Conservation (phyloP, 768 basidiomycete genomes). For the Tricholoma hemisulphureum region DNA sequence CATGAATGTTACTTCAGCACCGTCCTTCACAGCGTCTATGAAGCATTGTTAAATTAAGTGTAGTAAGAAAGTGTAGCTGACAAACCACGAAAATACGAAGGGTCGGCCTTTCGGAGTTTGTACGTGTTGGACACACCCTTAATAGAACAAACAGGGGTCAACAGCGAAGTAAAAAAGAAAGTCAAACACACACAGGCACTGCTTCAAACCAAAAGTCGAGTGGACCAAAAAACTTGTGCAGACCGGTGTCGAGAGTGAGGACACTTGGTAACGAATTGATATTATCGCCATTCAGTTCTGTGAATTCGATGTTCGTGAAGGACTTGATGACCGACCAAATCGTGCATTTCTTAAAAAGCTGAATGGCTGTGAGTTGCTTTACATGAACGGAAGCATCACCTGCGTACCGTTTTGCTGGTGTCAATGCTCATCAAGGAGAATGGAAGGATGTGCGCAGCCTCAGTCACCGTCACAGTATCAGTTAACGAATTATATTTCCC, state of each 20-base stretch:
- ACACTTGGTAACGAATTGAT: not conserved
- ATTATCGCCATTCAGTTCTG: not conserved
- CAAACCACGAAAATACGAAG: not conserved
- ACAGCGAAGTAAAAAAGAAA: not conserved
- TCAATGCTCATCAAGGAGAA: not conserved
- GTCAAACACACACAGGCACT: not conserved
- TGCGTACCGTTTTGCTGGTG: not conserved
- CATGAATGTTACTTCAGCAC: not conserved
- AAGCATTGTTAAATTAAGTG: not conserved
- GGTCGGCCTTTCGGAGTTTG: not conserved
- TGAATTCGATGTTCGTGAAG: not conserved
- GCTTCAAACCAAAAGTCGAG: not conserved
- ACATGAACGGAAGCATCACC: not conserved
- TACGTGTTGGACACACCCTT: not conserved
- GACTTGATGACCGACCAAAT: not conserved
- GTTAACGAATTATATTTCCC: not conserved
- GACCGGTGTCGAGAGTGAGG: not conserved
- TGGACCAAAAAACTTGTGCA: not conserved
- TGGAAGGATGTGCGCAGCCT: not conserved
- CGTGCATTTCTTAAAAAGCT: not conserved
- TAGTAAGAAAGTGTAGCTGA: not conserved
- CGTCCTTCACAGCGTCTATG: not conserved
- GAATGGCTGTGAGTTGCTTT: not conserved
- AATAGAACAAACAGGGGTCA: not conserved
- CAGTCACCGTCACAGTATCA: not conserved